Conservation (phyloP, 306 rosid species). For the Medicago lupulina region DNA sequence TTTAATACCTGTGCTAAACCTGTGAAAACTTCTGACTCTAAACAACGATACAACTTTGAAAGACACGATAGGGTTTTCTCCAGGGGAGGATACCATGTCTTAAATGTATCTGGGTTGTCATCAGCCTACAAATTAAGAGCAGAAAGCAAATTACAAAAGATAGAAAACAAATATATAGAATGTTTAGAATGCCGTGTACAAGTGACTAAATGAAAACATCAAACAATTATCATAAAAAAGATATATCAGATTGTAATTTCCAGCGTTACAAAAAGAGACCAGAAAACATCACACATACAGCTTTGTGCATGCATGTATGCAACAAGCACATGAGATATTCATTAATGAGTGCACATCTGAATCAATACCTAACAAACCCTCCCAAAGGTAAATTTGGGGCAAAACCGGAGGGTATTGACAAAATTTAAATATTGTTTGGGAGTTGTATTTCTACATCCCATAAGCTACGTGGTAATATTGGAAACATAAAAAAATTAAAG, state of each 20-base stretch:
- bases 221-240: conserved; percentile 29
- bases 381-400: not conserved
- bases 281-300: conserved; percentile 14
- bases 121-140: conserved; percentile 64
- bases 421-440: conserved; percentile 19
- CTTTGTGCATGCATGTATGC: conserved; percentile 2
- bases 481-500: conserved; percentile 11
- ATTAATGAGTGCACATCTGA: conserved; percentile 12
- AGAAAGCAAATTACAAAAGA: conserved; percentile 30
- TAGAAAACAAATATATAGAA: conserved; percentile 16
- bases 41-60: conserved; percentile 91
- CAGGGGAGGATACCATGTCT: conserved; percentile 92
- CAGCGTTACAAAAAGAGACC: conserved; percentile 13
- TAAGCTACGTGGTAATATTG: conserved; percentile 11
- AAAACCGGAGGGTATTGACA: conserved; percentile 32
- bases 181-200: conserved; percentile 32
- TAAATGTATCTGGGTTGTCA: conserved; percentile 71
- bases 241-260: conserved; percentile 20
- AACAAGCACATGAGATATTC: conserved; percentile 29
- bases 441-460: conserved; percentile 18
- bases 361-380: conserved; percentile 5
- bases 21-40: conserved; percentile 90
- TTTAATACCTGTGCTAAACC: conserved; percentile 94
- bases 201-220: conserved; percentile 20
- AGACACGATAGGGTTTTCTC: conserved; percentile 95